phyloP scores from a whole-genome alignment of 2,329 filamentous ascomycete species.

The Pestalotiopsis sp. region DNA sequence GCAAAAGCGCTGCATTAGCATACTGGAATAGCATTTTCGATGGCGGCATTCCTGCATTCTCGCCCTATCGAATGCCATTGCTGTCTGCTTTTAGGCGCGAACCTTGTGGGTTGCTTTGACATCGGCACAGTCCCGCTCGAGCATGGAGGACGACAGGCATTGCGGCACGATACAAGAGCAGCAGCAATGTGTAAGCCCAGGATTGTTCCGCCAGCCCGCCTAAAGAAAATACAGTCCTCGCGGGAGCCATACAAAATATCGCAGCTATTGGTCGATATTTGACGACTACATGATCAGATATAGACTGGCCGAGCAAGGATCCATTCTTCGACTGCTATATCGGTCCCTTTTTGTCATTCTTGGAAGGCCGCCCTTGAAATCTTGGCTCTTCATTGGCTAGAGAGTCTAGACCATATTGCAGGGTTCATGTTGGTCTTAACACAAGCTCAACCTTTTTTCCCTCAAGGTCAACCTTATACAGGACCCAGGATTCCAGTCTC shows the following conservation, averaged over 20 bases:
- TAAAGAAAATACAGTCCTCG: neutral
- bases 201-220: neutral
- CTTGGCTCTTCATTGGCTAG: conserved; percentile 1
- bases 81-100: neutral
- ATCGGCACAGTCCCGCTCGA: conserved; percentile 1
- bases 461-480: neutral
- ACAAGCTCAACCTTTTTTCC: neutral
- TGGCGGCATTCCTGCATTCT: neutral
- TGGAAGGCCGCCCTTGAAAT: neutral
- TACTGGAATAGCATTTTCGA: neutral
- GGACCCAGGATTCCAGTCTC: neutral
- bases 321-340: neutral
- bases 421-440: conserved; percentile 5
- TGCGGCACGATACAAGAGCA: neutral
- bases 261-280: neutral
- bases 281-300: neutral
- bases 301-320: neutral
- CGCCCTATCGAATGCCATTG: neutral
- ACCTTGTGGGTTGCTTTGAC: conserved; percentile 9
- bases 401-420: neutral
- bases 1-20: neutral
- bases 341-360: conserved; percentile 2
- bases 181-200: neutral
- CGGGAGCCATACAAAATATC: neutral
- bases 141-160: neutral